Conservation (phyloP, 228 moss, liverwort and hornwort genomes). For the Sphagnum magellanicum region DNA sequence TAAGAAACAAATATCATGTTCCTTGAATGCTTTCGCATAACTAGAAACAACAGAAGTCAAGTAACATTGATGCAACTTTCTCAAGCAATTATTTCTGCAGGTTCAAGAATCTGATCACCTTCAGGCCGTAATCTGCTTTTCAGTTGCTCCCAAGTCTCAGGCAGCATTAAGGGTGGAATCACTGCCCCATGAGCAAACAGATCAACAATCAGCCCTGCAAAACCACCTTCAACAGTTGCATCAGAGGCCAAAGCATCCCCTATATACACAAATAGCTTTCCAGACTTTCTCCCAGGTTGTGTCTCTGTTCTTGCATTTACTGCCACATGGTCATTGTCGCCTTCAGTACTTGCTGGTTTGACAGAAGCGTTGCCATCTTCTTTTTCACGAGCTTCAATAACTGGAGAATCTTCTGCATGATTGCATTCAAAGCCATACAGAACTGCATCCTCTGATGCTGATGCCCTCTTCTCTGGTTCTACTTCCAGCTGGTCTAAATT, state of each 20-base stretch:
- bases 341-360: neutral
- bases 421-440: neutral
- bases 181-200: slow-evolving; percentile 46
- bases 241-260: slow-evolving; percentile 33
- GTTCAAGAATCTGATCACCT: slow-evolving; percentile 10
- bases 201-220: slow-evolving; percentile 54
- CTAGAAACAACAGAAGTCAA: no score
- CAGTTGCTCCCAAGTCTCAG: slow-evolving; percentile 42
- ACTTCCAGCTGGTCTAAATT: slow-evolving; percentile 42
- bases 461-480: slow-evolving; percentile 8
- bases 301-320: neutral
- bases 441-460: slow-evolving; percentile 15
- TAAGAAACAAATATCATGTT: no score
- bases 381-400: neutral
- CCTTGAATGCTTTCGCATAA: no score
- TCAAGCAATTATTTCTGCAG: no score
- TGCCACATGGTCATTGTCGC: neutral
- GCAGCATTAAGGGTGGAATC: slow-evolving; percentile 44
- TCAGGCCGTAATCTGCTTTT: slow-evolving; percentile 29
- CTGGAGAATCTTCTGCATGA: neutral
- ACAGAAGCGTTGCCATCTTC: neutral
- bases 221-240: slow-evolving; percentile 31
- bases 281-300: slow-evolving; percentile 2
- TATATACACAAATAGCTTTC: slow-evolving; percentile 45
- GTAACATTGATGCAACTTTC: no score